Percentiles rank a stretch among this genome's conserved stretches.
Conservation (phyloP, 2,329 filamentous ascomycete genomes). For the Aspergillus hiratsukae region DNA sequence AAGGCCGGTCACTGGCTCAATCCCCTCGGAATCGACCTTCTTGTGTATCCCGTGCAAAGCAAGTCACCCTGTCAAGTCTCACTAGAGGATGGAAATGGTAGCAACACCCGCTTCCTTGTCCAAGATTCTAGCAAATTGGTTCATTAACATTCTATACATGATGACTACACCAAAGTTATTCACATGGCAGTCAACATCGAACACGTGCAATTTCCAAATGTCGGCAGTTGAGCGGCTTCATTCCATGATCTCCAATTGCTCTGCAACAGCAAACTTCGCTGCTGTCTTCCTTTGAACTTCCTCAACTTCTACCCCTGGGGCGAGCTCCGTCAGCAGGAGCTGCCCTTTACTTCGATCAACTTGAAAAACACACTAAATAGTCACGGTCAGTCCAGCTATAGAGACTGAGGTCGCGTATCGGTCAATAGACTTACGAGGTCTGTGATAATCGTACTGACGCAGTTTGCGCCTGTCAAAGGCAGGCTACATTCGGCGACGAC, state of each 20-base stretch:
- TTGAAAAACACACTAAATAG: slow-evolving; percentile 64
- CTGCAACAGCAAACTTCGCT: slow-evolving; percentile 61
- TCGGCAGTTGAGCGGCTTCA: slow-evolving; percentile 3
- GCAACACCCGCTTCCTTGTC: not conserved
- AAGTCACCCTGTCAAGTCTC: not conserved
- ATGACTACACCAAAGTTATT: too few relatives aligned
- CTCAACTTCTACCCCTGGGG: slow-evolving; percentile 63
- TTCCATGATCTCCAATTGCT: slow-evolving; percentile 52
- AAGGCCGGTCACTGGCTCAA: not conserved
- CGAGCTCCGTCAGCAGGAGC: slow-evolving; percentile 59
- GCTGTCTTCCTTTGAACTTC: slow-evolving; percentile 67
- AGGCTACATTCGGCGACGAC: slow-evolving; percentile 60
- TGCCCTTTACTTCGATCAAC: slow-evolving; percentile 59
- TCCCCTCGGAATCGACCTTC: not conserved
- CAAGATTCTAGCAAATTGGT: not conserved
- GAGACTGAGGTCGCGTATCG: not conserved
- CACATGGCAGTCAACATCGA: too few relatives aligned
- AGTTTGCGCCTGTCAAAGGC: slow-evolving; percentile 61
- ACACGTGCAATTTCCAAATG: not conserved
- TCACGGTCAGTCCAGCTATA: not conserved
- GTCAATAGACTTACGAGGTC: slow-evolving; percentile 57
- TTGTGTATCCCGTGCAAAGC: not conserved
- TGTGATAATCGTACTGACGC: slow-evolving; percentile 69
- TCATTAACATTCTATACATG: not conserved
- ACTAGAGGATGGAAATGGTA: not conserved